Base-by-base conservation (phyloP, 768 basidiomycete genomes). In the Leccinum sublutescens region DNA sequence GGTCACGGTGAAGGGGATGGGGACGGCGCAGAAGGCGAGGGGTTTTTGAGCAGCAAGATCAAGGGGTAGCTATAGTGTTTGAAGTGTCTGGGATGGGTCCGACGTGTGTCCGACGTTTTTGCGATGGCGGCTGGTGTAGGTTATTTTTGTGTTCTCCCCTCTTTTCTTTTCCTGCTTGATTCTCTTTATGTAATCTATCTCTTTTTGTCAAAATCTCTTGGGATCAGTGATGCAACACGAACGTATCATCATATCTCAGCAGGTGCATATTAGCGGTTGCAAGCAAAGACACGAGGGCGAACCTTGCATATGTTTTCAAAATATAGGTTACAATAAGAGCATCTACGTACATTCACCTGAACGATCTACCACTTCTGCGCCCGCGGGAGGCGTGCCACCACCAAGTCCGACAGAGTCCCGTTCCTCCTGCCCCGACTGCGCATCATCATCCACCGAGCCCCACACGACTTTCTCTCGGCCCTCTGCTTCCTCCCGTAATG, bases 391-490 rank as follows among this genome's bases (percentile, higher is more conserved):
- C n/a, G n/a, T 19, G 43, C 43, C n/a, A n/a, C 17, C 17, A 40
- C n/a, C 10, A 45, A 12, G 11, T 45, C 6, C 43, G 43, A 12
- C 43, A 19, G 1, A 19, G 5, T 19, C 43, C 11, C 2, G 43
- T 45, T 45, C 58, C 52, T 50, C 61, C 21, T 27, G 57, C 5
- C 38, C 29, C 50, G 27, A 7, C 34, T 25, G 43, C 6, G 9
- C 38, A 14, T 59, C 60, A 14, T 59, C 60, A 15, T 63, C 59
- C n/a, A 54, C 62, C 19, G 25, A 52, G 0, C 75, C 73, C 69
- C 71, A 76, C 21, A 82, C 79, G 60, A 82, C 71, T 68, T 81
- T 83, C 29, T 77, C 78, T 65, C 72, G 76, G 0, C 80, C 83
- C 49, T 68, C 74, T 31, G 80, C 75, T 36, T 68, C 68, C 55